Evolutionary conservation across 2,329 filamentous ascomycete species (phyloP).

Genomic region (Botrytis tulipae): DNA sequence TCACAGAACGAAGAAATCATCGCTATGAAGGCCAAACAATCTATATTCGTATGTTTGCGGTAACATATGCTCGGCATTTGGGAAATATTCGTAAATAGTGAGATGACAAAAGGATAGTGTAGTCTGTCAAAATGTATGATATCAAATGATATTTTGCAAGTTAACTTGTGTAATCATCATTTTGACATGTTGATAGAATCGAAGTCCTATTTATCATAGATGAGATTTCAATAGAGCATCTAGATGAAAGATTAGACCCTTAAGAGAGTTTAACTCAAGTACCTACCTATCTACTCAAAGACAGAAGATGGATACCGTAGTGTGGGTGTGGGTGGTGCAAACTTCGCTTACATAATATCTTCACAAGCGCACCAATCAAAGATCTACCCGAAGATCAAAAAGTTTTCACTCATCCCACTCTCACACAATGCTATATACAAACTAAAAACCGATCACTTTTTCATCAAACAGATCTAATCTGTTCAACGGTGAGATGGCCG

Average conservation of each 20-base stretch:
- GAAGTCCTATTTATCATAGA: background rate
- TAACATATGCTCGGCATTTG: background rate
- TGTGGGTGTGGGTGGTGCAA: too few species aligned
- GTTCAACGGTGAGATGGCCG: conserved; percentile 10
- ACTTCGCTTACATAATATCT: background rate
- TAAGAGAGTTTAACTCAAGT: background rate
- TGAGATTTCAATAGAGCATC: background rate
- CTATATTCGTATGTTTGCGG: background rate
- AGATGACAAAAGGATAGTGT: background rate
- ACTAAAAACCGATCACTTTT: too few species aligned
- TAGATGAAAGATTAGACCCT: background rate
- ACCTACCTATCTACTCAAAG: background rate
- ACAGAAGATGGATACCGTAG: background rate
- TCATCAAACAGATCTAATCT: background rate
- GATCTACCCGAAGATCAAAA: background rate
- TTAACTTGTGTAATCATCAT: background rate
- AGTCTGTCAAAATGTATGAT: background rate
- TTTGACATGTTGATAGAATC: too few species aligned
- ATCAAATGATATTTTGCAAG: too few species aligned
- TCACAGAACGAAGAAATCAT: background rate
- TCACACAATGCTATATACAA: too few species aligned
- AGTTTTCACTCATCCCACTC: background rate
- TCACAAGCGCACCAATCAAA: background rate
- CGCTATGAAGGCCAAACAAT: background rate
- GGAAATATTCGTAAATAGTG: background rate